phyloP scores from a whole-genome alignment of 2,329 filamentous ascomycete genomes.

The Microdochium nivale region DNA sequence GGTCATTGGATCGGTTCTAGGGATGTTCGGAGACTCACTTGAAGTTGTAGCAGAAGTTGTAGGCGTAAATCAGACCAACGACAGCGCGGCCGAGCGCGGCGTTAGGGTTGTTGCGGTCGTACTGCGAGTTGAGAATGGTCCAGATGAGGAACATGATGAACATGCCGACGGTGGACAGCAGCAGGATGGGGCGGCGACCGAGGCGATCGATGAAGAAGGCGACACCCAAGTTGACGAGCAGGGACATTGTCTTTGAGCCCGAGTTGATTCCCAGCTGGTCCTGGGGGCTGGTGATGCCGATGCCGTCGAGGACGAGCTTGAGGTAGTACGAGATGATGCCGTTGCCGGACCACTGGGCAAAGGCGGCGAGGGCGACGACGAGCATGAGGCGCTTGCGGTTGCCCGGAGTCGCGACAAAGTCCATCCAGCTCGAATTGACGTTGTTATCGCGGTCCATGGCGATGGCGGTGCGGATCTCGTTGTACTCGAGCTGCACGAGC shows the following conservation, averaged over 20 bases:
- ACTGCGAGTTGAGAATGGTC: slow-evolving; percentile 40
- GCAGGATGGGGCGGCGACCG: slow-evolving; percentile 40
- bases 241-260: slow-evolving; percentile 23
- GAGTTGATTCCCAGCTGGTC: slow-evolving; percentile 30
- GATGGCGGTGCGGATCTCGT: slow-evolving; percentile 24
- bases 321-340: slow-evolving; percentile 27
- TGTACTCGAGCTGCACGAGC: slow-evolving; percentile 29
- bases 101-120: slow-evolving; percentile 31
- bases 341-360: slow-evolving; percentile 19
- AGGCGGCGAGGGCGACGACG: slow-evolving; percentile 14
- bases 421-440: not conserved
- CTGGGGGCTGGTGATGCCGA: slow-evolving; percentile 25
- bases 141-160: slow-evolving; percentile 43
- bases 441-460: slow-evolving; percentile 3
- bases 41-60: slow-evolving; percentile 53
- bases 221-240: slow-evolving; percentile 23
- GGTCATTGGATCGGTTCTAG: no score
- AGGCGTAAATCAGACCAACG: slow-evolving; percentile 49
- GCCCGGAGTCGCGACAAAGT: slow-evolving; percentile 12
- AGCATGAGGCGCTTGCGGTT: slow-evolving; percentile 19
- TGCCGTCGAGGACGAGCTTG: slow-evolving; percentile 22
- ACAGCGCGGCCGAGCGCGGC: slow-evolving; percentile 32
- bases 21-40: no score
- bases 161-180: slow-evolving; percentile 43
- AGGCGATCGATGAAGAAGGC: slow-evolving; percentile 42